Base-by-base conservation (phyloP, 139 green algal species). In the Micractinium conductrix region DNA sequence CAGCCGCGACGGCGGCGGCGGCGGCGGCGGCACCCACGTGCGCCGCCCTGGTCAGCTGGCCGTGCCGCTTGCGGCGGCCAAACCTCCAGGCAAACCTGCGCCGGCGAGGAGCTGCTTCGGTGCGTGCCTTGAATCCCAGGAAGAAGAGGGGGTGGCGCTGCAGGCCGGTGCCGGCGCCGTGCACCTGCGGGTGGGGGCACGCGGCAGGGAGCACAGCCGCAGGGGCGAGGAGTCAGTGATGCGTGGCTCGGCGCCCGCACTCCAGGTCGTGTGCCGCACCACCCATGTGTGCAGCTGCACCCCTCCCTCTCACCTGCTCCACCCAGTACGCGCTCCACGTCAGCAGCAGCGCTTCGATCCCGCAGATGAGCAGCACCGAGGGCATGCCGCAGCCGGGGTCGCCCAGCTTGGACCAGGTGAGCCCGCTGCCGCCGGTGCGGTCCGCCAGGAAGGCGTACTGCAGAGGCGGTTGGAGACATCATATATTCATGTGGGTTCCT, bases 371-470 rank as follows among this genome's bases (percentile, higher is more conserved):
- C 78, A 81, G 75, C 75, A 81, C 63, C 19, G 84, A 37, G 6
- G 78, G 12, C 87, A 92, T 93, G 68, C 89, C 92, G 82, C 87
- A 89, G 68, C 79, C 84, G 1, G 48, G 60, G 68, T 95, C 91
- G n/a, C 70, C 33, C 48, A 95, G 72, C 68, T 88, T 91, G 76
- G 38, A 50, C 84, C 87, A 94, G 22, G 89, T 93, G 35, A 94
- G 55, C 14, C 92, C 92, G 45, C 37, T 38, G 14, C 86, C 89
- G 42, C 89, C 86, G 68, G 89, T 93, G 38, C 85, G 84, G 28
- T 89, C 90, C 4, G 90, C 92, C 62, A 94, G 89, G 87, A 96
- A 95, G 12, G 93, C 90, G 70, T 95, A 95, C 85, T 94, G 91
- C 43, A 28, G 65, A 16, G 60, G n/a, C n/a, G 48, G 48, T 58